These are phyloP conservation scores for Macrolepiota fuliginosa DNA, from an alignment of 768 basidiomycete species.

Conservation along the genomic window DNA sequence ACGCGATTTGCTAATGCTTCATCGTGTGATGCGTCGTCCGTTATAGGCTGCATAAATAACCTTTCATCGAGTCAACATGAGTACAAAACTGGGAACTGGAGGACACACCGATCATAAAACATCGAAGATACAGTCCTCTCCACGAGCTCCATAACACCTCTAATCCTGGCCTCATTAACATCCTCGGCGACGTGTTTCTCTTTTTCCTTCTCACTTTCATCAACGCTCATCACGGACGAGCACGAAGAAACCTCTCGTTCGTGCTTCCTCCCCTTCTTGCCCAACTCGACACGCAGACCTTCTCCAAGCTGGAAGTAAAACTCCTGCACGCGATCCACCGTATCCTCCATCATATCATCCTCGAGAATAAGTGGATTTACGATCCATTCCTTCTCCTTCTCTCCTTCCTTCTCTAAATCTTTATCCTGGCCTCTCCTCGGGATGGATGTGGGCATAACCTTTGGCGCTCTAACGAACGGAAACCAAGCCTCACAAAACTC, in stretches of 20 bases:
- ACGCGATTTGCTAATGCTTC: conserved; percentile 86
- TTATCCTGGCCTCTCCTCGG: conserved; percentile 17
- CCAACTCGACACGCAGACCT: conserved; percentile 40
- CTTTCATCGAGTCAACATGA: conserved; percentile 32
- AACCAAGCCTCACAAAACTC: conserved; percentile 53
- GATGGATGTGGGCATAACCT: neutral
- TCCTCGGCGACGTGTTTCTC: conserved; percentile 28
- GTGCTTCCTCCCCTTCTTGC: neutral
- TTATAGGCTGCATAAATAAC: conserved; percentile 66
- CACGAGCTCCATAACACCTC: conserved; percentile 65
- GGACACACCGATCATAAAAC: conserved; percentile 79
- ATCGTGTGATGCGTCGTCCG: conserved; percentile 82
- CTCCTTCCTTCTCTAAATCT: conserved; percentile 15
- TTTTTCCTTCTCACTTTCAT: conserved; percentile 19
- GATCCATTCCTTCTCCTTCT: conserved; percentile 31
- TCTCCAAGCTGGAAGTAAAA: conserved; percentile 70
- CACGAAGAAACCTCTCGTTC: neutral
- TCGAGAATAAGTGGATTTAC: conserved; percentile 37
- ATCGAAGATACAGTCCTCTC: conserved; percentile 69
- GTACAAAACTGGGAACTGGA: neutral
- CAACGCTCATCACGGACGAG: neutral
- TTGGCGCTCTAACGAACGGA: conserved; percentile 43
- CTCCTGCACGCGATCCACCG: conserved; percentile 57
- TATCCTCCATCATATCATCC: conserved; percentile 48
- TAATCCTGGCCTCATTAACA: conserved; percentile 44